These are phyloP conservation scores for Candida labiduridarum DNA, from an alignment of 1,139 yeast genomes.

Conservation along the genomic window DNA sequence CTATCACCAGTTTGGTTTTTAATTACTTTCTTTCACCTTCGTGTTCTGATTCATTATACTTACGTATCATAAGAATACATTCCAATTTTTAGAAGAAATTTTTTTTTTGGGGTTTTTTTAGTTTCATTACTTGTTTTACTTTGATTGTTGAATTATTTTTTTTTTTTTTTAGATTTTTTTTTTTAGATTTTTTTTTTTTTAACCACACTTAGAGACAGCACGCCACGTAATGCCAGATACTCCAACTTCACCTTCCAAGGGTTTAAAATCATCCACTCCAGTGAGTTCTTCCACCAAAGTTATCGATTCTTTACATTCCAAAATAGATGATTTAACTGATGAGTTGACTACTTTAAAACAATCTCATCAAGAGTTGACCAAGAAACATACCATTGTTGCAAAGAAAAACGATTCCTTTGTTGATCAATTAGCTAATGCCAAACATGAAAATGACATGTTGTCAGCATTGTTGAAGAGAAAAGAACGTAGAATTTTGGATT, in stretches of 20 bases:
- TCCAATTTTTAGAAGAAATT: too few species aligned
- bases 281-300: conserved; percentile 29
- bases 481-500: conserved; percentile 62
- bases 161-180: background rate
- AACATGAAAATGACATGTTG: conserved; percentile 71
- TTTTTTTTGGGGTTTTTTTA: too few species aligned
- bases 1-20: too few species aligned
- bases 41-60: too few species aligned
- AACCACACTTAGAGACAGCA: background rate
- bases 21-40: too few species aligned
- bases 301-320: conserved; percentile 58
- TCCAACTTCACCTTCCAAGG: conserved; percentile 3
- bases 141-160: background rate
- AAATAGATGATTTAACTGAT: conserved; percentile 52
- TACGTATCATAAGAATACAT: too few species aligned
- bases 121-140: too few species aligned
- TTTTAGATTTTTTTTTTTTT: background rate
- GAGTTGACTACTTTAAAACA: conserved; percentile 50
- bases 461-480: conserved; percentile 64
- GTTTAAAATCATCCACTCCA: background rate
- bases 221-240: background rate
- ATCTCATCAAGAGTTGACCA: conserved; percentile 42
- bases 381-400: conserved; percentile 49
- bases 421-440: conserved; percentile 69
- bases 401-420: conserved; percentile 60